Evolutionary conservation across 768 basidiomycete species (phyloP), one percentile per base, ranked within the genome.

Genomic region (Coprinopsis sp.): DNA sequence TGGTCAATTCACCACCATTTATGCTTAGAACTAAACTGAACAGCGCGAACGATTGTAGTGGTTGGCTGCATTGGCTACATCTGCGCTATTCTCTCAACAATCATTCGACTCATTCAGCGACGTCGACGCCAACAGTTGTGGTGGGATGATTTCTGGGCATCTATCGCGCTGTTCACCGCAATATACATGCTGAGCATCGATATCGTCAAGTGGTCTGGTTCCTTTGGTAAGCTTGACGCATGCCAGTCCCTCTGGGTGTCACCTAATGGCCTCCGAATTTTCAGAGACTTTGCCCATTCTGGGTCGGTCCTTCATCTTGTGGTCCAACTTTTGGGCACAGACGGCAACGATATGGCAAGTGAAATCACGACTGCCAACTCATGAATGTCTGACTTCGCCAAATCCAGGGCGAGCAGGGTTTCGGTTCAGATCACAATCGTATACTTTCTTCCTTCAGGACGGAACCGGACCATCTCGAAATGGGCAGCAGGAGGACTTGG

Each of bases 91-190:
- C 8, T 16, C 19, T 22, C 38, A 18, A 11, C 38, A 7, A 23
- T 37, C 38, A 24, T 39, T 23, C 38, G 38, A 5, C 38, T 39
- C 8, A 23, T 10, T 6, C 38, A 39, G 11, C 38, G 38, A 10
- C 8, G 10, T 39, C 38, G 16, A 6, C 38, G 38, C 11, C 18
- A 16, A 11, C 38, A 39, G 25, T 7, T 39, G 16, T 39, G 38
- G 38, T 39, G 38, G 38, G 38, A 39, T 18, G 38, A 39, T 23
- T 19, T 24, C 16, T 39, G 38, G 38, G 38, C 38, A 18, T 6
- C 6, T 6, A 11, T 39, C 12, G 16, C 38, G 10, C 19, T 25
- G 11, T 24, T 39, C 19, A 8, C 12, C 38, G 18, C 11, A 8
- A 21, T 25, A 22, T 39, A 22, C 19, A 37, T 18, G n/a, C n/a